A percentile compares a stretch with the other conserved stretches of the same genome.
These are phyloP conservation scores for Penicillium ochrochloron DNA, from an alignment of 495 filamentous ascomycete genomes.

Conservation along the genomic window DNA sequence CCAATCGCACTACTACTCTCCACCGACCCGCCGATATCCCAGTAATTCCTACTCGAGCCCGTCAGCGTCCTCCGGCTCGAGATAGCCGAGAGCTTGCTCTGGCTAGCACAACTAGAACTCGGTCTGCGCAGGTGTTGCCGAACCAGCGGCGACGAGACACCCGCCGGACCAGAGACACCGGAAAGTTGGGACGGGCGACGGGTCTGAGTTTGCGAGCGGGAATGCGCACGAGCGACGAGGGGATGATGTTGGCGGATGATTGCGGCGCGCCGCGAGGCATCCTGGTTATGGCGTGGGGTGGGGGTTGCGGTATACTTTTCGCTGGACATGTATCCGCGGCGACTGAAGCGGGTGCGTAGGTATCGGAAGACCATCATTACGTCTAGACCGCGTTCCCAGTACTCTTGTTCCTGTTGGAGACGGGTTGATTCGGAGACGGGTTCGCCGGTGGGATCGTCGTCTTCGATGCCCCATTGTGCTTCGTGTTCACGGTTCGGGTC, in stretches of 20 bases:
- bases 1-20: slow-evolving; percentile 73
- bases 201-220: slow-evolving; percentile 52
- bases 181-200: slow-evolving; percentile 55
- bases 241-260: slow-evolving; percentile 86
- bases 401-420: slow-evolving; percentile 60
- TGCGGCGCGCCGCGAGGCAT: slow-evolving; percentile 75
- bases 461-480: slow-evolving; percentile 71
- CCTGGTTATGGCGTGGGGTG: slow-evolving; percentile 54
- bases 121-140: slow-evolving; percentile 56
- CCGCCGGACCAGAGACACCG: slow-evolving; percentile 48
- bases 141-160: slow-evolving; percentile 45
- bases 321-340: slow-evolving; percentile 42
- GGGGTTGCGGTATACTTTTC: slow-evolving; percentile 37
- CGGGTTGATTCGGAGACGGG: slow-evolving; percentile 39
- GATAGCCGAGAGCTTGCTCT: slow-evolving; percentile 68
- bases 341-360: slow-evolving; percentile 74
- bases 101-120: slow-evolving; percentile 74
- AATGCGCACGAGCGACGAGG: slow-evolving; percentile 64
- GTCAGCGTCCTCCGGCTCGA: slow-evolving; percentile 56
- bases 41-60: slow-evolving; percentile 76
- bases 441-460: slow-evolving; percentile 50
- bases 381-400: slow-evolving; percentile 89
- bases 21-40: slow-evolving; percentile 82
- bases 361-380: slow-evolving; percentile 88
- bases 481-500: slow-evolving; percentile 52